These are phyloP conservation scores for Xylaria sp. DNA, from an alignment of 2,329 filamentous ascomycete genomes.

Conservation along the genomic window DNA sequence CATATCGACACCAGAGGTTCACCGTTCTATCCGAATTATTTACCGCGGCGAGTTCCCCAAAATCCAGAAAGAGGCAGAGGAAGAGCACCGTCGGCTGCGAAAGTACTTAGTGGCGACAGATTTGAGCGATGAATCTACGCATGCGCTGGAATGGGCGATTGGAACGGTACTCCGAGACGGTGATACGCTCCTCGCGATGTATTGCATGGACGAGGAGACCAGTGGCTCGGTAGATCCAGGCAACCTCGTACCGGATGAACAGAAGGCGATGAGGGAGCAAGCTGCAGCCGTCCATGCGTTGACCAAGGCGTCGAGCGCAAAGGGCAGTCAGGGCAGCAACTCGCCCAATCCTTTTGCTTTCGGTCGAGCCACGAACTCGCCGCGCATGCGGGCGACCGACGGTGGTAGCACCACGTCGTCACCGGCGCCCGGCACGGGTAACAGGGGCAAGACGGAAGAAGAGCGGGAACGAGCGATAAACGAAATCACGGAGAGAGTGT, in stretches of 20 bases:
- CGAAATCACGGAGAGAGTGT: conserved; percentile 75
- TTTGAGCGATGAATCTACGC: conserved; percentile 86
- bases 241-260: conserved; percentile 63
- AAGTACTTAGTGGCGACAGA: conserved; percentile 97
- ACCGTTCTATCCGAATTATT: conserved; percentile 82
- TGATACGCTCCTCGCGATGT: conserved; percentile 88
- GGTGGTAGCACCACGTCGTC: conserved; percentile 36
- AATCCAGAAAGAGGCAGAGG: conserved; percentile 71
- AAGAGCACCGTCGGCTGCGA: conserved; percentile 70
- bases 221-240: conserved; percentile 47
- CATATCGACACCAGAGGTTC: conserved; percentile 66
- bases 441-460: conserved; percentile 60
- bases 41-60: conserved; percentile 79
- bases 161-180: conserved; percentile 91
- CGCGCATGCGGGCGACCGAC: conserved; percentile 35
- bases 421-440: conserved; percentile 45
- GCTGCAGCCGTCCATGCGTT: conserved; percentile 65
- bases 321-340: conserved; percentile 23
- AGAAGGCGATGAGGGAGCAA: conserved; percentile 69
- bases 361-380: conserved; percentile 31
- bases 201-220: conserved; percentile 85
- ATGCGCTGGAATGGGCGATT: conserved; percentile 95
- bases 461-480: conserved; percentile 78
- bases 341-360: conserved; percentile 29
- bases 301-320: conserved; percentile 29